Percentiles rank a stretch among this genome's conserved stretches.
phyloP scores from a whole-genome alignment of 257 asterid genomes.

The Rubia yunnanensis region DNA sequence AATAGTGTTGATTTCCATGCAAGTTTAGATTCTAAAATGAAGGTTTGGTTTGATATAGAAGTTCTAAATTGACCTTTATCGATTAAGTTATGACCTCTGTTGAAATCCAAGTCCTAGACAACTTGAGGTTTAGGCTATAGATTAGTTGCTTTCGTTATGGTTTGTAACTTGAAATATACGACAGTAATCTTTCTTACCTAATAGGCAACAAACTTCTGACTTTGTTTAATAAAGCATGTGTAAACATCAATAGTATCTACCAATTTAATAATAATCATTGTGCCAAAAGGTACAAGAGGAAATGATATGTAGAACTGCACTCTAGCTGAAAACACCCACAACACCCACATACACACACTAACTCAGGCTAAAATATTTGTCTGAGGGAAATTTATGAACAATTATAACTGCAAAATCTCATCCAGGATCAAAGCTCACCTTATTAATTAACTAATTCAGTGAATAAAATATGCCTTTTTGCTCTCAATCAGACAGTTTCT shows the following conservation, averaged over 20 bases:
- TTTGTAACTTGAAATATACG: slow-evolving; percentile 10
- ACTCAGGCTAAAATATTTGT: background rate
- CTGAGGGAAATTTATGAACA: background rate
- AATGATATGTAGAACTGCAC: background rate
- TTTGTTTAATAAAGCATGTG: background rate
- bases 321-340: background rate
- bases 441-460: background rate
- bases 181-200: slow-evolving; percentile 11
- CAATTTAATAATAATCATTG: background rate
- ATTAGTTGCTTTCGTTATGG: slow-evolving; percentile 1
- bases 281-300: background rate
- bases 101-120: background rate
- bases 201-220: slow-evolving; percentile 15
- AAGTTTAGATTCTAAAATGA: background rate
- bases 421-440: background rate
- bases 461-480: background rate
- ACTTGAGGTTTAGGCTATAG: background rate
- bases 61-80: background rate
- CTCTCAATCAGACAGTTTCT: background rate
- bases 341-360: background rate
- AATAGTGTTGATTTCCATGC: background rate
- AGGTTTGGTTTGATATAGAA: background rate
- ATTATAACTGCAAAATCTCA: background rate
- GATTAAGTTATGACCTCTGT: background rate
- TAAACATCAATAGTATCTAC: background rate